Conservation (phyloP, 139 green algal species). For the Chlorella sp. region DNA sequence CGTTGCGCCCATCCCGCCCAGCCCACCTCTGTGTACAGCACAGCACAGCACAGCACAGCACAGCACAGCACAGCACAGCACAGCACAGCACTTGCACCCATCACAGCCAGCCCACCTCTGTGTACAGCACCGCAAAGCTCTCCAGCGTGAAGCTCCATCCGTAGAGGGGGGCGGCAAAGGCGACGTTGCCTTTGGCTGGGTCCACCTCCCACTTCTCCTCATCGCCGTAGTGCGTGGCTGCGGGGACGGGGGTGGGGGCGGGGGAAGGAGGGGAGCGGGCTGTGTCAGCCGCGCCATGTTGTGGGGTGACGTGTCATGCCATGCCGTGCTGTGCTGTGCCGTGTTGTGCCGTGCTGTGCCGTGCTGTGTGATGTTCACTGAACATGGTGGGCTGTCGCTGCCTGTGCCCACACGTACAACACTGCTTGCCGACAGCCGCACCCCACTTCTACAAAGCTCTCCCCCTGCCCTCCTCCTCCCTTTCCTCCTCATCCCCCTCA, state of each 20-base stretch:
- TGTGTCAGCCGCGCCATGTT: background rate
- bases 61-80: too few relatives aligned
- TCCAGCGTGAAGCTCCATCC: slow-evolving; percentile 95
- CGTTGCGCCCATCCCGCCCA: too few relatives aligned
- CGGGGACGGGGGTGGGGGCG: background rate
- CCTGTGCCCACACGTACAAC: too few relatives aligned
- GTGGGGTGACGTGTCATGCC: background rate
- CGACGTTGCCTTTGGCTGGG: slow-evolving; percentile 90
- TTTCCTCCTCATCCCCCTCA: background rate
- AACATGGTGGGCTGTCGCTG: too few relatives aligned
- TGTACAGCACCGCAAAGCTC: slow-evolving; percentile 90
- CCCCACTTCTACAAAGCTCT: too few relatives aligned
- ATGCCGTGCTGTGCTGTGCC: too few relatives aligned
- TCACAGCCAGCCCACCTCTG: slow-evolving; percentile 67
- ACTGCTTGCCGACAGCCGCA: too few relatives aligned
- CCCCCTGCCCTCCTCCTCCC: too few relatives aligned
- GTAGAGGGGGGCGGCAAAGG: slow-evolving; percentile 77
- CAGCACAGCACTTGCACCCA: too few relatives aligned
- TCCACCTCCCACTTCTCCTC: slow-evolving; percentile 57
- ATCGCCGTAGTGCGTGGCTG: slow-evolving; percentile 31
- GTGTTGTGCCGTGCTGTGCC: too few relatives aligned
- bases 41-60: background rate
- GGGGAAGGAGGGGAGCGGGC: background rate
- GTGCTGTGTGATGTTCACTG: too few relatives aligned
- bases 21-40: slow-evolving; percentile 80